Evolutionary conservation across 2,329 filamentous ascomycete genomes (phyloP).

Genomic region (Pyricularia grisea): DNA sequence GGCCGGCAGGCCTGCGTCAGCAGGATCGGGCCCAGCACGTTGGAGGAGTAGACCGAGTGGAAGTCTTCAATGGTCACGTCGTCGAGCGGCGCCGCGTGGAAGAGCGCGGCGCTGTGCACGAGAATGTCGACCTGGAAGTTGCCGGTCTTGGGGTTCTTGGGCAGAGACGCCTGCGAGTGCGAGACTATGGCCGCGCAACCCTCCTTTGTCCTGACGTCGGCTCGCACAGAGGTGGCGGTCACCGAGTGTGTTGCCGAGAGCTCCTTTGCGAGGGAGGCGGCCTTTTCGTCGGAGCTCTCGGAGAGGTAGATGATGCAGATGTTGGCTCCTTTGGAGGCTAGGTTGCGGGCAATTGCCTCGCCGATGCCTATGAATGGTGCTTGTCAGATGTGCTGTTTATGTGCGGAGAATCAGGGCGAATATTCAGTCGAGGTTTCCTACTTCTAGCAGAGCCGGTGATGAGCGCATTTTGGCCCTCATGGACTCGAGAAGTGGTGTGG

Average conservation of each 20-base stretch:
- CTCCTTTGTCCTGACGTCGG: constrained; percentile 25
- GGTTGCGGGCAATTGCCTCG: constrained; percentile 30
- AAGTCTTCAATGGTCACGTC: constrained; percentile 40
- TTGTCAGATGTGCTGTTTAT: background rate
- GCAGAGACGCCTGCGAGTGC: background rate
- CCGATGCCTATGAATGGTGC: constrained; percentile 21
- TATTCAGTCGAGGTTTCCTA: background rate
- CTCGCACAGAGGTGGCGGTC: constrained; percentile 26
- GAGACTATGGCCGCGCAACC: background rate
- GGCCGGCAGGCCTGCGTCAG: constrained; percentile 42
- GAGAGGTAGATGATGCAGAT: constrained; percentile 36
- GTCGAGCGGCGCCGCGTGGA: constrained; percentile 33
- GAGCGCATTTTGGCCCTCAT: constrained; percentile 71
- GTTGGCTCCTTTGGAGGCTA: constrained; percentile 33
- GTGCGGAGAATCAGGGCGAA: too few relatives aligned
- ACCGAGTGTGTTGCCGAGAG: constrained; percentile 18
- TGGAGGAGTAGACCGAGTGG: constrained; percentile 44
- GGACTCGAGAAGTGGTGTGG: constrained; percentile 18
- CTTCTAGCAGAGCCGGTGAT: constrained; percentile 67
- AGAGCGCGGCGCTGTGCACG: constrained; percentile 49
- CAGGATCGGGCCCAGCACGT: constrained; percentile 47
- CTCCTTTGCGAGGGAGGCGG: constrained; percentile 16
- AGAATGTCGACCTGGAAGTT: constrained; percentile 47
- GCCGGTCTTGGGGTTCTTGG: constrained; percentile 9
- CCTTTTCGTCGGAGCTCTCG: constrained; percentile 16